phyloP scores from a whole-genome alignment of 208 protist genomes.

The Acanthamoeba castellanii region DNA sequence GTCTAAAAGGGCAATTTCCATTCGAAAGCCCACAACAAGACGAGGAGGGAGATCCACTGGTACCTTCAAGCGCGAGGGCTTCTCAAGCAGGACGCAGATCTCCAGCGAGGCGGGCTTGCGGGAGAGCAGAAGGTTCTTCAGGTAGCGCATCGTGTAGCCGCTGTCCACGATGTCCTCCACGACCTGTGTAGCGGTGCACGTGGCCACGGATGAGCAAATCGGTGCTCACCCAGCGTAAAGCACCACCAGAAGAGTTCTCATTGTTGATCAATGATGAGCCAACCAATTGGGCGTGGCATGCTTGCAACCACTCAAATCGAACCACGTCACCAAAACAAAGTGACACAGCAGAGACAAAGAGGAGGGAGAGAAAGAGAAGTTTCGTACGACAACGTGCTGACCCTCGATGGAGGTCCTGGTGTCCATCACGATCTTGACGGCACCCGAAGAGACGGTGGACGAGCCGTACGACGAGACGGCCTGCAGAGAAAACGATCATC shows the following conservation, averaged over 20 bases:
- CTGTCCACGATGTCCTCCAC: conserved; percentile 73
- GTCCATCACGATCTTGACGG: conserved; percentile 73
- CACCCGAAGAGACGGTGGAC: conserved; percentile 53
- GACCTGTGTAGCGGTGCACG: background rate
- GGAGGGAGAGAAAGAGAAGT: background rate
- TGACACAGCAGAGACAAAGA: no score
- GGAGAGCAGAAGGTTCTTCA: conserved; percentile 59
- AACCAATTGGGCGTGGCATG: no score
- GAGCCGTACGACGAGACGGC: conserved; percentile 43
- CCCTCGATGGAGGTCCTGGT: conserved; percentile 60
- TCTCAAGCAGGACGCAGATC: conserved; percentile 59
- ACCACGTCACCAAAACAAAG: no score
- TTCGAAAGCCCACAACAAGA: background rate
- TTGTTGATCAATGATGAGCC: background rate
- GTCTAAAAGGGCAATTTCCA: background rate
- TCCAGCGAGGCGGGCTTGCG: conserved; percentile 64
- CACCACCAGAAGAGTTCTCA: background rate
- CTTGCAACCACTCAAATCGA: background rate
- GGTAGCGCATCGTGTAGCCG: conserved; percentile 64
- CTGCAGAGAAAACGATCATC: background rate
- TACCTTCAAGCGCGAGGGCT: conserved; percentile 56
- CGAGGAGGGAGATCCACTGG: background rate
- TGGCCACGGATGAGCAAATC: background rate
- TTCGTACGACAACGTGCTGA: conserved; percentile 52
- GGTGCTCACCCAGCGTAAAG: background rate